Base-by-base conservation (phyloP, 306 rosid species). In the Glycyrrhiza uralensis region DNA sequence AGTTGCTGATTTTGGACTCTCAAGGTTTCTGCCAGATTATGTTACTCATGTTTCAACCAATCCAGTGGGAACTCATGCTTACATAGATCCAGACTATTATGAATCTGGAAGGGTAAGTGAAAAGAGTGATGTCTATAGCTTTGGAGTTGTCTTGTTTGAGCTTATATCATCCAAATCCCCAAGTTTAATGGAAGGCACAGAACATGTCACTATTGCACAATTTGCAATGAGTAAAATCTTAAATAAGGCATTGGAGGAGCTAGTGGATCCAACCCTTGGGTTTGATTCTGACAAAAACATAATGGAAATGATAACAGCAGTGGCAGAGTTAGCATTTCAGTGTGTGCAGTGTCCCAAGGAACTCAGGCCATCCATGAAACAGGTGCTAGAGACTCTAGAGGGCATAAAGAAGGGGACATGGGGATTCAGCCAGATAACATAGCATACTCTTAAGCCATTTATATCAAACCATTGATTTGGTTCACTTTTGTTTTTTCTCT, bases 1-100 rank as follows among this genome's bases (percentile, higher is more conserved):
- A 79, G 91, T 90, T 42, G 88, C 88, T 5, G 96, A 87, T 71
- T 90, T 90, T 19, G 96, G 93, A 22, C 79, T 85, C 15, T 85
- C 91, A 11, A 79, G 91, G 2, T 79, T 33, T 69, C 80, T 87
- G 52, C 96, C 96, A 0, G 56, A 19, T 45, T 11, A 3, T 67
- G 54, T 3, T 35, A 56, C 75, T 0, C 80, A 69, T 8, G 77
- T 33, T 29, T 62, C 81, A 5, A 60, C 80, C 5, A 5, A 15
- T 33, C 75, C 80, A 5, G 69, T 15, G 0, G 81, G 81, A 29
- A 69, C 76, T 47, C 26, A 2, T 41, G 69, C 18, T 0, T 87
- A 90, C 14, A 87, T 90, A 9, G 96, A 90, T 72, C 93, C 96
- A 0, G 91, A 87, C 2, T 87, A 87, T 51, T 79, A 52, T 9